Conservation (phyloP, 345 rosid genomes). For the Passiflora organensis region DNA sequence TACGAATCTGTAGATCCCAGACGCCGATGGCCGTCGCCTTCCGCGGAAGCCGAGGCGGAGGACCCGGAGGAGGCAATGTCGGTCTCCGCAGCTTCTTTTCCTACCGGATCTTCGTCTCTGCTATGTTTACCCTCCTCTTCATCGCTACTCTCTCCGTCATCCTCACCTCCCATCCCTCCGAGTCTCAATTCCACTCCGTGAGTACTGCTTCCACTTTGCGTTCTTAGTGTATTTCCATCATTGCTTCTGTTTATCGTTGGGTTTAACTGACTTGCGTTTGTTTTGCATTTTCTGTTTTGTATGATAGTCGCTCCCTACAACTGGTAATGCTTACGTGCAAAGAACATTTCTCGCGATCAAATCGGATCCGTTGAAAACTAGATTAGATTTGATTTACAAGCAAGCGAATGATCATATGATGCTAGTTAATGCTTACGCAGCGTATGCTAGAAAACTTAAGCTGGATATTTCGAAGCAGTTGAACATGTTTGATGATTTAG, state of each 20-base stretch:
- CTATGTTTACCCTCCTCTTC: slow-evolving; percentile 72
- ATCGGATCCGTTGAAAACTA: slow-evolving; percentile 75
- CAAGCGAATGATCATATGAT: slow-evolving; percentile 83
- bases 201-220: slow-evolving; percentile 7
- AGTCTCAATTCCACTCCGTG: slow-evolving; percentile 46
- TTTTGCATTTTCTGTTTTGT: slow-evolving; percentile 6
- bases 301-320: slow-evolving; percentile 44
- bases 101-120: slow-evolving; percentile 78
- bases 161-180: slow-evolving; percentile 49
- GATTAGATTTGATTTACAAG: slow-evolving; percentile 78
- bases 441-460: slow-evolving; percentile 93
- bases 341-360: slow-evolving; percentile 63
- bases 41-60: slow-evolving; percentile 63
- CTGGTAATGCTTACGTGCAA: slow-evolving; percentile 59
- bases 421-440: slow-evolving; percentile 75
- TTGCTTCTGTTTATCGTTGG: neutral
- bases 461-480: slow-evolving; percentile 76
- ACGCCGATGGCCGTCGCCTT: slow-evolving; percentile 65
- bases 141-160: slow-evolving; percentile 70
- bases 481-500: slow-evolving; percentile 66
- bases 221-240: neutral
- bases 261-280: neutral
- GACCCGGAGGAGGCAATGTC: slow-evolving; percentile 34
- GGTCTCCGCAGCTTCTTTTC: slow-evolving; percentile 62
- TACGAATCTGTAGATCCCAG: neutral